Evolutionary conservation across 1,284 basidiomycete genomes (phyloP), one percentile per base, ranked within the genome.

Genomic region (Cystobasidium slooffiae): DNA sequence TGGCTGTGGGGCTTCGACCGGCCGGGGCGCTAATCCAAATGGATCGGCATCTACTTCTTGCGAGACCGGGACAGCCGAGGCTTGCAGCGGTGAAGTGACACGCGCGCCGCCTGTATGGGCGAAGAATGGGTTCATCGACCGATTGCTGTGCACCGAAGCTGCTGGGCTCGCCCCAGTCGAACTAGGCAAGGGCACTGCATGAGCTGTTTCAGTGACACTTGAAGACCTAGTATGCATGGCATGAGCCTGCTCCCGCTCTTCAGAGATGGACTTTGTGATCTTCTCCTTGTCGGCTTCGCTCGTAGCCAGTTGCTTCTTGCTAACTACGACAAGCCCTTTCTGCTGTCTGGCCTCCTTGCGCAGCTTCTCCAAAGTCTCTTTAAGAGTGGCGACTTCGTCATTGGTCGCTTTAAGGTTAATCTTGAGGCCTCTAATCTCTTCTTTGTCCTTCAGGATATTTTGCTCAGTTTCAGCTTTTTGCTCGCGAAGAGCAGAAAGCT

Each of bases 291-390:
- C 91, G 0, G 86, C 85, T 82, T 98, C 95, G 64, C 92, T 91
- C 0, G 91, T 89, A 16, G 87, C 88, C 24, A 99, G 85, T 84
- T 99, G 97, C 84, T 99, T 99, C 85, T 91, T 91, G 9, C 92
- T 91, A 81, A 99, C 97, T 3, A 94, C 94, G 16, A 95, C 86
- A 73, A 97, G 85, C 14, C 96, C 97, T 83, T 94, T 97, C 83
- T 98, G 94, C 82, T 97, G 93, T 81, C 97, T 90, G 0, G 92
- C 92, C 64, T 98, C 94, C 84, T 94, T 97, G 84, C 90, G 94
- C 61, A 89, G 82, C 84, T 93, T 95, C 82, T 98, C 97, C 53
- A 94, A 84, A 77, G 91, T 88, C 9, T 84, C 85, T 83, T 91
- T 94, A 70, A 91, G 82, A 8, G 84, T 82, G 58, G 90, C 88